A percentile compares a stretch with the other conserved stretches of the same genome.
Conservation (phyloP, 1,284 basidiomycete species). For the Coniferiporia sulphurascens region DNA sequence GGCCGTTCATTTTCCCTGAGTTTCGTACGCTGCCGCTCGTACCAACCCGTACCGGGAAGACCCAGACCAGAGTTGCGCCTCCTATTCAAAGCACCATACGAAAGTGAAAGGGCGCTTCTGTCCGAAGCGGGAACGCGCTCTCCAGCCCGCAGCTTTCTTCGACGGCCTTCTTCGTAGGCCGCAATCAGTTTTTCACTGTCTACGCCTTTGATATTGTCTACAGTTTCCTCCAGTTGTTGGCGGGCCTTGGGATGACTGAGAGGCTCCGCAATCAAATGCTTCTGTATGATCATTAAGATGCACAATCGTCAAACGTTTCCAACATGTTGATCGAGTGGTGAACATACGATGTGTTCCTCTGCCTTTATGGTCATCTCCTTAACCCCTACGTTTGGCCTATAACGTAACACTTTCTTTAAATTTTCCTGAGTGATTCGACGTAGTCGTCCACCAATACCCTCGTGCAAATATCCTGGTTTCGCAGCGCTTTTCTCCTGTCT, state of each 20-base stretch:
- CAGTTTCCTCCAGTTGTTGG: conserved; percentile 11
- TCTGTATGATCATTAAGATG: conserved; percentile 13
- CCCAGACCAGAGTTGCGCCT: conserved; percentile 15
- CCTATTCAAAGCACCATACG: conserved; percentile 7
- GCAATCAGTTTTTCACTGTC: conserved; percentile 3
- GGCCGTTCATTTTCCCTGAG: conserved; percentile 8
- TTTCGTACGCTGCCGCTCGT: conserved; percentile 10
- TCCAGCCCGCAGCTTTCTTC: conserved; percentile 11
- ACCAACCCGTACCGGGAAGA: conserved; percentile 18
- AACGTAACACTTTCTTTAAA: conserved; percentile 34
- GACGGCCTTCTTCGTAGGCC: conserved; percentile 8
- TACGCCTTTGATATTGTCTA: not conserved
- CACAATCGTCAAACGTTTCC: not conserved
- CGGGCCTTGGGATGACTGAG: conserved; percentile 21
- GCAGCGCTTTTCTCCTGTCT: conserved; percentile 8
- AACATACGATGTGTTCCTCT: conserved; percentile 33
- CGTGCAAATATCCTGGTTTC: conserved; percentile 15
- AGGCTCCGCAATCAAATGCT: conserved; percentile 25
- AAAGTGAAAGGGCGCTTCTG: conserved; percentile 7
- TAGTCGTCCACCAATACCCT: conserved; percentile 23
- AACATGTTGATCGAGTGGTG: not conserved
- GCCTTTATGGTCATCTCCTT: conserved; percentile 31
- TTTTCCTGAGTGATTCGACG: conserved; percentile 29
- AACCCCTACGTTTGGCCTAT: conserved; percentile 28
- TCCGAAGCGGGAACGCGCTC: conserved; percentile 12